Evolutionary conservation across 179 eudicot species (phyloP).

Genomic region (Vitellaria paradoxa): DNA sequence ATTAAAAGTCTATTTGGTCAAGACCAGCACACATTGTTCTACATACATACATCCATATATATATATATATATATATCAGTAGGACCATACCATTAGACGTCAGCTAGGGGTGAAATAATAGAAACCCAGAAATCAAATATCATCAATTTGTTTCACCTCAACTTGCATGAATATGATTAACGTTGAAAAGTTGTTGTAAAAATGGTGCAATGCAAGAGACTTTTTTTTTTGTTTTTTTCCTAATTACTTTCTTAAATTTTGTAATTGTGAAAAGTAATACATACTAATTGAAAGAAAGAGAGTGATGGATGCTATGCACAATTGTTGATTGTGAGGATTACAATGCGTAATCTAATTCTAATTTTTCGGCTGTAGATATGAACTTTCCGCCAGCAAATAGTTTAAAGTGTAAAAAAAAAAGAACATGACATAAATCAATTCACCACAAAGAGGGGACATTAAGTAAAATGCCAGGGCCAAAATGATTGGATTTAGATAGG

Average conservation of each 20-base stretch:
- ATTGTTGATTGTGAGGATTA: no score
- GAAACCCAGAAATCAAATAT: background rate
- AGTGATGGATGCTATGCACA: no score
- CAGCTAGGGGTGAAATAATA: background rate
- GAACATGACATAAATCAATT: background rate
- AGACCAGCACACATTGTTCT: conserved; percentile 5
- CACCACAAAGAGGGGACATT: background rate
- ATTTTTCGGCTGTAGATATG: background rate
- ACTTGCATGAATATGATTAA: background rate
- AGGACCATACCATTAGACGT: no score
- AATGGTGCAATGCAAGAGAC: no score
- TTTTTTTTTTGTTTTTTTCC: background rate
- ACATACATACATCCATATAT: no score
- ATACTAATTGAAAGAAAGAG: no score
- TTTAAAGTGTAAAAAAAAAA: conserved; percentile 6
- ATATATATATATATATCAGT: no score
- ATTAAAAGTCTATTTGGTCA: conserved; percentile 5
- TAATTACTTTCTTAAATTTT: no score
- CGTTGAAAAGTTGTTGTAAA: no score
- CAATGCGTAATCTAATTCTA: background rate
- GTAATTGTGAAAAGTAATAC: no score
- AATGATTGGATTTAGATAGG: conserved; percentile 16
- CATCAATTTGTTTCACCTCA: background rate
- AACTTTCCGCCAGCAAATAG: conserved; percentile 10
- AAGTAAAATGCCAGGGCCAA: conserved; percentile 17